Evolutionary conservation across 768 basidiomycete genomes (phyloP), one percentile per base, ranked within the genome.

Genomic region (Mycena rebaudengoi): DNA sequence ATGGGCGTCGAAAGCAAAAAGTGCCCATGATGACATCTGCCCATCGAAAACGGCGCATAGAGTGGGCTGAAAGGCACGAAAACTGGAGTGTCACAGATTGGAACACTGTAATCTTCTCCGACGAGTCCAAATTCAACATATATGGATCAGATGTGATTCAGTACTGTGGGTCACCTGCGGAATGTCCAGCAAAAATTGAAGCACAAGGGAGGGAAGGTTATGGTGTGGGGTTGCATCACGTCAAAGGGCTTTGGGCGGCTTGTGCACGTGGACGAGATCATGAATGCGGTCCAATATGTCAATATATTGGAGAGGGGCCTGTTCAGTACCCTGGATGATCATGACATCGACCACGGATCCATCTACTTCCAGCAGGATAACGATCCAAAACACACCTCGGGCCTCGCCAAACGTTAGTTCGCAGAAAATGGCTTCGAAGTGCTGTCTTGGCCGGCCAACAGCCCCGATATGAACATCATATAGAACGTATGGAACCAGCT

Each of bases 361-460:
- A 29, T 51, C 11, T 35, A 51, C 25, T 51, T 51, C 26, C 50
- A 51, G n/a, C 50, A 37, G 50, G 32, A 29, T 32, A 20, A 51
- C n/a, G n/a, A n/a, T n/a, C n/a, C n/a, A n/a, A n/a, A n/a, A n/a
- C n/a, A n/a, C n/a, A n/a, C n/a, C n/a, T 39, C 23, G 10, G 7
- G 51, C 51, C 25, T 4, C 7, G 51, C 51, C 51, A 52, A 4
- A 52, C 37, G 25, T 11, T 52, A 39, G 51, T 52, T 52, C 25
- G 51, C 14, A 6, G 23, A 52, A 52, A 52, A 52, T n/a, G 51
- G 51, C 37, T 52, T 52, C 26, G 51, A 52, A 39, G 10, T 52
- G 35, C 51, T 52, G 25, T 14, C 51, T 8, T 52, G 51, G 51
- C 51, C 51, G 16, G 35, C 51, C 35, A 52, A 52, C 25, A 52